Evolutionary conservation across 2,329 filamentous ascomycete species (phyloP), one percentile per base, ranked within the genome.

Genomic region (Fusarium lyarnte): DNA sequence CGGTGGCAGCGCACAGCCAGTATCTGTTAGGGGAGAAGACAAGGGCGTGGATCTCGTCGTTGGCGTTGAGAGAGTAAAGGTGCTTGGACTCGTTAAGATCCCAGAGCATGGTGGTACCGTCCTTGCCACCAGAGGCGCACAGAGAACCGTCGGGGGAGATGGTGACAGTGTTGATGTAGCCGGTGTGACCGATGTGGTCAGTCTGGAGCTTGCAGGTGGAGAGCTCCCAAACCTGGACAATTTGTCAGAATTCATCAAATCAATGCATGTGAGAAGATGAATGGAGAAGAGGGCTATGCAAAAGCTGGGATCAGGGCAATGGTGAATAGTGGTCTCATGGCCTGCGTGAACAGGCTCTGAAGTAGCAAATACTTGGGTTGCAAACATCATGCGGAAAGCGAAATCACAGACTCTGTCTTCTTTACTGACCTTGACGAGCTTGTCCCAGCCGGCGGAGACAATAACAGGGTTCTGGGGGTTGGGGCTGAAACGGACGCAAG

Each of bases 11-110:
- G 91, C 96, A 99, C 80, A 99, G 92, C 96, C 96, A 99, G 94
- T 99, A 99, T 86, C 96, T 93, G 94, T 99, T 99, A 84, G 96
- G 96, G 77, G 96, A 98, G 94, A 99, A 99, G 86, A 98, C 96
- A 79, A 99, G 95, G 80, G 96, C 95, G 89, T 99, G 96, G 90
- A 99, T 99, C 92, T 98, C 96, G 86, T 99, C 95, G 87, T 95
- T 96, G 85, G 96, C 96, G 87, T 95, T 96, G 84, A 99, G 94
- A 77, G 95, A 98, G 93, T 99, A 99, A 82, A 99, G 93, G 91
- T 99, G 96, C 94, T 99, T 99, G 85, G 95, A 98, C 93, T 99
- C 96, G 91, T 99, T 99, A 81, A 99, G 92, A 86, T 98, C 96
- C 96, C 96, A 99, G 81, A 99, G 94, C 96, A 98, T 99, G 85